Conservation (phyloP, 2,329 filamentous ascomycete species). For the Cladosporium sphaerospermum region DNA sequence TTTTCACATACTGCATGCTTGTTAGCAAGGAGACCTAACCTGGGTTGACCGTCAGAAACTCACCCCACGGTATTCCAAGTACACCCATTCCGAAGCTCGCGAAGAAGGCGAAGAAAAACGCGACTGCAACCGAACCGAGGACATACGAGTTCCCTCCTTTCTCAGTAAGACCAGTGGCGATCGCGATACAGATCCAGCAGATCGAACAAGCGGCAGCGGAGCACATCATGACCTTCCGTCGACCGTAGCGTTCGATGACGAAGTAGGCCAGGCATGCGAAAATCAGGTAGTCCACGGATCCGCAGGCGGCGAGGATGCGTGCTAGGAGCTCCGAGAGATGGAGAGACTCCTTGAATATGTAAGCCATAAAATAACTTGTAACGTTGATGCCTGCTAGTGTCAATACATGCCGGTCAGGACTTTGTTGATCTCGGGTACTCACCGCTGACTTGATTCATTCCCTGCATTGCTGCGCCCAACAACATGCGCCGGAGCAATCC, state of each 20-base stretch:
- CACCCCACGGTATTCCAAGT: slow-evolving; percentile 35
- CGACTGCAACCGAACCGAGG: slow-evolving; percentile 43
- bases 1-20: not conserved
- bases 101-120: slow-evolving; percentile 39
- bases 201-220: slow-evolving; percentile 44
- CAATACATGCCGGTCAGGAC: no score
- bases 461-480: slow-evolving; percentile 20
- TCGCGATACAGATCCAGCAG: slow-evolving; percentile 46
- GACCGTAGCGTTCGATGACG: slow-evolving; percentile 44
- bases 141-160: slow-evolving; percentile 39
- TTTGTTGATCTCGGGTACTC: not conserved
- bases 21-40: not conserved
- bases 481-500: slow-evolving; percentile 16
- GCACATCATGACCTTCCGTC: slow-evolving; percentile 45
- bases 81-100: slow-evolving; percentile 35
- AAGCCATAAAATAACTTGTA: slow-evolving; percentile 33
- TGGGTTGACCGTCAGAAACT: not conserved
- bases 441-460: slow-evolving; percentile 21
- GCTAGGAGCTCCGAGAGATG: slow-evolving; percentile 34
- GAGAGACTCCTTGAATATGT: slow-evolving; percentile 35
- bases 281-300: slow-evolving; percentile 45
- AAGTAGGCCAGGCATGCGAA: slow-evolving; percentile 43
- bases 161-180: slow-evolving; percentile 36
- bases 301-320: slow-evolving; percentile 45
- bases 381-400: slow-evolving; percentile 18